Percentiles rank a stretch among this genome's conserved stretches.
Conservation (phyloP, 2,329 filamentous ascomycete genomes). For the Paracorniculantispora psalliotae region DNA sequence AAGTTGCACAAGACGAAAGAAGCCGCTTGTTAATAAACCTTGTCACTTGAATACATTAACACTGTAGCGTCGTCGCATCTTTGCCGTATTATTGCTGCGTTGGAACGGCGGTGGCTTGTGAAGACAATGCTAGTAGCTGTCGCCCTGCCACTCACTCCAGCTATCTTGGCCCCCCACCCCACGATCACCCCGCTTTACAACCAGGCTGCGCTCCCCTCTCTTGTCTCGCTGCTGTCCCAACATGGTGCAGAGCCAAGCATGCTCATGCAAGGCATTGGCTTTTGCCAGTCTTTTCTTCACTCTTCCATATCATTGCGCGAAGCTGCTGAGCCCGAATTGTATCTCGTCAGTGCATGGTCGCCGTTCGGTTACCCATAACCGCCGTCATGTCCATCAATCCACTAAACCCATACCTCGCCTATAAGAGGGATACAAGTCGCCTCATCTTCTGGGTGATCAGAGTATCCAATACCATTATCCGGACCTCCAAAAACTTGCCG, state of each 20-base stretch:
- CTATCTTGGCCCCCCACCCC: background rate
- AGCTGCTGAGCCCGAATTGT: background rate
- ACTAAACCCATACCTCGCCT: background rate
- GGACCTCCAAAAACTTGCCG: background rate
- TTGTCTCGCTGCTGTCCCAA: background rate
- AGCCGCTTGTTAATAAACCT: background rate
- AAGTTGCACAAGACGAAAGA: background rate
- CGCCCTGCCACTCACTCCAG: background rate
- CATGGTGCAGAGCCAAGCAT: background rate
- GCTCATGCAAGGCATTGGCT: background rate
- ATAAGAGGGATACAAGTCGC: background rate
- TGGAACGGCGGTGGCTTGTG: background rate
- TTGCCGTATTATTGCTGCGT: background rate
- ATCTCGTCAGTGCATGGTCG: background rate
- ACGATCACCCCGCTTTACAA: background rate
- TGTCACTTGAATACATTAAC: background rate
- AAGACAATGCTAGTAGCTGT: background rate
- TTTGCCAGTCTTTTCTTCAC: background rate
- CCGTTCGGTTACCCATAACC: background rate
- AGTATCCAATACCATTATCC: background rate
- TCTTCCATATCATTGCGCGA: background rate
- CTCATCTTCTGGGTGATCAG: background rate
- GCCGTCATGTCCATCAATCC: background rate
- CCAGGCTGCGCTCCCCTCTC: background rate
- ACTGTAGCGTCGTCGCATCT: background rate